Conservation (phyloP, 768 basidiomycete genomes). For the Pulveroboletus ravenelii region DNA sequence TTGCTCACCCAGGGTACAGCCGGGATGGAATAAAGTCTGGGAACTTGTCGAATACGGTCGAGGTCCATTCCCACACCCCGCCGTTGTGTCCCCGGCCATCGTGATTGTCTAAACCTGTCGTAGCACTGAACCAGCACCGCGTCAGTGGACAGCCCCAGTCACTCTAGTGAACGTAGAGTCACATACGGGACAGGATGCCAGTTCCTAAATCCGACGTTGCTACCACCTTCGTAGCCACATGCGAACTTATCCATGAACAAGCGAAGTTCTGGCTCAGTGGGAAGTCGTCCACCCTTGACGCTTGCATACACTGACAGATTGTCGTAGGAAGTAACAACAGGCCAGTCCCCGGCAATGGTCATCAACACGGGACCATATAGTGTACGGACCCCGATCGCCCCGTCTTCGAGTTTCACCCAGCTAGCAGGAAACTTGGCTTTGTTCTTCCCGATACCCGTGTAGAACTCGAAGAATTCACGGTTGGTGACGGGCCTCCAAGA, state of each 20-base stretch:
- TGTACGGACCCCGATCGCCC: conserved; percentile 60
- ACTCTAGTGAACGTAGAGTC: not conserved
- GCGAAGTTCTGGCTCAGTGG: conserved; percentile 84
- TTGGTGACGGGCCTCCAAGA: conserved; percentile 88
- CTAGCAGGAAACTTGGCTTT: conserved; percentile 33
- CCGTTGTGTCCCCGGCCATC: conserved; percentile 77
- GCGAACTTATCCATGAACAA: conserved; percentile 74
- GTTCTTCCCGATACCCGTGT: conserved; percentile 40
- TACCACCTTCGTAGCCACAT: conserved; percentile 68
- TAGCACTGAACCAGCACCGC: conserved; percentile 45
- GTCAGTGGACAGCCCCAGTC: not conserved
- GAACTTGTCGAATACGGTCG: conserved; percentile 63
- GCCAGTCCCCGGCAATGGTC: conserved; percentile 78
- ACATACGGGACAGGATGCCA: conserved; percentile 93
- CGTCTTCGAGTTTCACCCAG: conserved; percentile 18
- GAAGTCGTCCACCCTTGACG: conserved; percentile 88
- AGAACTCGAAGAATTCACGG: conserved; percentile 75
- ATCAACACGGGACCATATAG: conserved; percentile 82
- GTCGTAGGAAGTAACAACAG: conserved; percentile 72
- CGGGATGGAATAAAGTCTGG: conserved; percentile 73
- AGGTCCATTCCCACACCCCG: conserved; percentile 99
- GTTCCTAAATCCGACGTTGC: conserved; percentile 83
- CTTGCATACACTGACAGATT: conserved; percentile 76
- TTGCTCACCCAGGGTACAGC: conserved; percentile 78
- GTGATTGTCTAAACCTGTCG: conserved; percentile 50